Base-by-base conservation (phyloP, 192 early-diverging fungal genomes). In the Coemansia aciculifera region DNA sequence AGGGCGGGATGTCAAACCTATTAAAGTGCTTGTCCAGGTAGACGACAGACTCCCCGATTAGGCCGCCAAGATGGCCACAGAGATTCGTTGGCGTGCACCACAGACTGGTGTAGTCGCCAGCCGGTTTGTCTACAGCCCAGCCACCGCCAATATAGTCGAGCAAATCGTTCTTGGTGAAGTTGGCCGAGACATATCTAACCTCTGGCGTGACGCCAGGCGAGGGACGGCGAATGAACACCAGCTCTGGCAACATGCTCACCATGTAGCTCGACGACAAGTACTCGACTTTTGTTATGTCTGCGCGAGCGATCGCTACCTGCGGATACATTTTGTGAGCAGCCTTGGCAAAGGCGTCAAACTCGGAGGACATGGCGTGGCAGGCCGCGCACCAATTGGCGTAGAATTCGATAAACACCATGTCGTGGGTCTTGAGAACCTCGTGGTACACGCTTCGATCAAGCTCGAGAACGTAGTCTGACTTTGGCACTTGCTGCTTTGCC, bases 341-440 rank as follows among this genome's bases (percentile, higher is more conserved):
- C 32, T 69, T 64, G 12, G 76, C 81, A 39, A 83, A 78, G 4
- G 48, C 64, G 65, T 70, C 66, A 52, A 72, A 78, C 27, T 75
- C 77, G 23, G 81, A 43, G 48, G 81, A 38, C 63, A 78, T 46
- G n/a, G 63, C 69, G 38, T 83, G 75, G 66, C 81, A 83, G 13
- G 75, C 76, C 24, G 67, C 64, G 43, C 81, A 83, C 81, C 81
- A 83, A 71, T 72, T 75, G 21, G 81, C 81, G 68, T 83, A 83
- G 57, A 83, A 78, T 65, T 83, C 81, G 37, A 83, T 64, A 46
- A 83, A 39, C 31, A 83, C 36, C 42, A 42, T 59, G 62, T 78
- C 69, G 62, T 69, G 76, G 11, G 66, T 64, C 43, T 48, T 54
- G 32, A 77, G 63, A n/a, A 78, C 52, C 8, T 64, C 65, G 24